A percentile compares a stretch with the other conserved stretches of the same genome.
Conservation (phyloP, 495 filamentous ascomycete species). For the Annulohypoxylon maeteangense region DNA sequence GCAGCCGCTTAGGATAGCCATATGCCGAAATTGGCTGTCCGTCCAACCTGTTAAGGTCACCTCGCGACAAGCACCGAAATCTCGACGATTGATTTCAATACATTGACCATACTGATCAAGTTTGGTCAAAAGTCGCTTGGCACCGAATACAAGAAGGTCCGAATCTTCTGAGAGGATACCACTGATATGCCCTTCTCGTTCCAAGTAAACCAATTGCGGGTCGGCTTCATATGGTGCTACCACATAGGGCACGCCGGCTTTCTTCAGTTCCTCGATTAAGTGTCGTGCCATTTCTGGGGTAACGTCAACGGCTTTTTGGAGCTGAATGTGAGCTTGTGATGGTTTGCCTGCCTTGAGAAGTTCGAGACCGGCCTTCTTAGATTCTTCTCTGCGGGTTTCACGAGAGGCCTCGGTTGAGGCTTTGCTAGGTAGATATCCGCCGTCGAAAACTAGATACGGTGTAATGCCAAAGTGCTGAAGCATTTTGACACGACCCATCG, state of each 20-base stretch:
- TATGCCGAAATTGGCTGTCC: constrained; percentile 87
- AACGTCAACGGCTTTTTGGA: constrained; percentile 96
- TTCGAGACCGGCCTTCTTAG: constrained; percentile 78
- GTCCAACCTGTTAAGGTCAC: constrained; percentile 92
- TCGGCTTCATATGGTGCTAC: constrained; percentile 99
- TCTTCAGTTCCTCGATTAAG: constrained; percentile 91
- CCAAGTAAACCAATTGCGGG: constrained; percentile 93
- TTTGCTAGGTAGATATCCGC: constrained; percentile 95
- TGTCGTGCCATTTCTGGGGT: constrained; percentile 94
- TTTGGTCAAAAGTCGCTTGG: constrained; percentile 89
- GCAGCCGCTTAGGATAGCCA: constrained; percentile 98
- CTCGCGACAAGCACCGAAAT: constrained; percentile 89
- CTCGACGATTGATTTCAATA: constrained; percentile 85
- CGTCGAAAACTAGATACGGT: constrained; percentile 95
- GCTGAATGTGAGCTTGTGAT: constrained; percentile 82
- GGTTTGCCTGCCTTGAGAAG: constrained; percentile 80
- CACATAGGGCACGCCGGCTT: constrained; percentile 80
- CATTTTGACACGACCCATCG: constrained; percentile 91
- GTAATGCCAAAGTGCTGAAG: constrained; percentile 89
- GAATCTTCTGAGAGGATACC: constrained; percentile 97
- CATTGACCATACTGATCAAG: constrained; percentile 93
- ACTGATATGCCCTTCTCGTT: constrained; percentile 80
- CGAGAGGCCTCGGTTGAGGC: constrained; percentile 85
- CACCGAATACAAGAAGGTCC: constrained; percentile 94
- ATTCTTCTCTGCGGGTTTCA: constrained; percentile 74